A percentile compares a stretch with the other conserved stretches of the same genome.
These are phyloP conservation scores for Adansonia madagascariensis DNA, from an alignment of 441 rosid genomes.

Conservation along the genomic window DNA sequence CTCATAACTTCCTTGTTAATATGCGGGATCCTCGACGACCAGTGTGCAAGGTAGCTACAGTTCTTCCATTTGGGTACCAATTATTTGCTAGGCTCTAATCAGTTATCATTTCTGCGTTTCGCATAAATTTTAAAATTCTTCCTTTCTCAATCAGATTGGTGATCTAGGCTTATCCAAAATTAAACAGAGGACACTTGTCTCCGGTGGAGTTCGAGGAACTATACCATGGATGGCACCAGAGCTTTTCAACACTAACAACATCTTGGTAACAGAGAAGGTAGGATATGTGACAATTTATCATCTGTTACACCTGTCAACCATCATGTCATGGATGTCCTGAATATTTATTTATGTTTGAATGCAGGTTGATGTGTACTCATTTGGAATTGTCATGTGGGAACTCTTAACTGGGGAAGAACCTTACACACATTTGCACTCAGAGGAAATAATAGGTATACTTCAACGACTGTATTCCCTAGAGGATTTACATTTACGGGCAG, in stretches of 20 bases:
- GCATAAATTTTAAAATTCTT: background rate
- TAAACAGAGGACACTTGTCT: slow-evolving; percentile 84
- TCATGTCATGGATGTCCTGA: background rate
- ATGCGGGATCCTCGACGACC: slow-evolving; percentile 99
- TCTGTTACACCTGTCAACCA: background rate
- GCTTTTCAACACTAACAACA: slow-evolving; percentile 89
- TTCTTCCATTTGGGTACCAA: background rate
- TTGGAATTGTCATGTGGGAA: slow-evolving; percentile 99
- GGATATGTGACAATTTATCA: background rate
- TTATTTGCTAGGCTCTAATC: background rate
- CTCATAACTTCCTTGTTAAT: slow-evolving; percentile 91
- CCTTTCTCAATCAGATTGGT: slow-evolving; percentile 63
- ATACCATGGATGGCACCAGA: slow-evolving; percentile 99
- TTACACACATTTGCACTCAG: slow-evolving; percentile 72
- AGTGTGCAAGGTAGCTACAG: slow-evolving; percentile 72
- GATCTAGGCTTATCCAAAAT: slow-evolving; percentile 95
- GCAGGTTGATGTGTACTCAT: slow-evolving; percentile 96
- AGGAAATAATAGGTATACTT: background rate
- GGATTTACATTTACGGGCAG: background rate
- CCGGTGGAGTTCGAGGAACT: slow-evolving; percentile 98
- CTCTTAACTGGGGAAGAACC: slow-evolving; percentile 95
- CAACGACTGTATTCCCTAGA: background rate
- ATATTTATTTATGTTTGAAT: slow-evolving; percentile 5
- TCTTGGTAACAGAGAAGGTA: slow-evolving; percentile 97
- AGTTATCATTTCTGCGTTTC: background rate